Percentiles rank a stretch among this genome's conserved stretches.
Conservation (phyloP, 2,329 filamentous ascomycete species). For the Biscogniauxia marginata region DNA sequence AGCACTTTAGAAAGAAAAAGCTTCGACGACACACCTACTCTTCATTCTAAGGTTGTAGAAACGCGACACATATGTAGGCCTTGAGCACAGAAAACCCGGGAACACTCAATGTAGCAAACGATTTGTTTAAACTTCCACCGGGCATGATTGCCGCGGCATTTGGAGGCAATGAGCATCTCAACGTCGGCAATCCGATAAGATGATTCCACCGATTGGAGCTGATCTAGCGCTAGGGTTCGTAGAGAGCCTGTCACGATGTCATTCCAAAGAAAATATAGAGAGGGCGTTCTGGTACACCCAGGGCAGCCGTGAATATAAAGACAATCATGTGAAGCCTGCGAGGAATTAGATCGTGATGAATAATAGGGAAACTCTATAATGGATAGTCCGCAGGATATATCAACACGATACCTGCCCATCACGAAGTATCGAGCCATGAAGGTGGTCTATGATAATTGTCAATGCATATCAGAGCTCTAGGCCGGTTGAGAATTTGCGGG, state of each 20-base stretch:
- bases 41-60: not conserved
- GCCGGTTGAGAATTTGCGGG: constrained; percentile 62
- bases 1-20: not conserved
- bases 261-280: too few species aligned
- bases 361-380: too few species aligned
- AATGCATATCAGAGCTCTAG: constrained; percentile 21
- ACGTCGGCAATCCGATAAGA: not conserved
- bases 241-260: too few species aligned
- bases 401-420: not conserved
- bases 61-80: constrained; percentile 4
- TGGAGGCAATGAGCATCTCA: not conserved
- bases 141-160: not conserved
- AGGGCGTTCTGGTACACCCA: too few species aligned
- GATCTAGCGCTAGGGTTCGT: not conserved
- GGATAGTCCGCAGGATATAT: not conserved
- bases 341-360: too few species aligned
- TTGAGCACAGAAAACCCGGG: constrained; percentile 2
- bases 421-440: not conserved
- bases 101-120: not conserved
- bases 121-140: not conserved
- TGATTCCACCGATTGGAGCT: not conserved
- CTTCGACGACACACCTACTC: not conserved
- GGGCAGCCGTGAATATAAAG: not conserved
- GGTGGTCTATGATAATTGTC: not conserved
- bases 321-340: not conserved